Evolutionary conservation across 768 basidiomycete genomes (phyloP).

Genomic region (Mycena vulgaris): DNA sequence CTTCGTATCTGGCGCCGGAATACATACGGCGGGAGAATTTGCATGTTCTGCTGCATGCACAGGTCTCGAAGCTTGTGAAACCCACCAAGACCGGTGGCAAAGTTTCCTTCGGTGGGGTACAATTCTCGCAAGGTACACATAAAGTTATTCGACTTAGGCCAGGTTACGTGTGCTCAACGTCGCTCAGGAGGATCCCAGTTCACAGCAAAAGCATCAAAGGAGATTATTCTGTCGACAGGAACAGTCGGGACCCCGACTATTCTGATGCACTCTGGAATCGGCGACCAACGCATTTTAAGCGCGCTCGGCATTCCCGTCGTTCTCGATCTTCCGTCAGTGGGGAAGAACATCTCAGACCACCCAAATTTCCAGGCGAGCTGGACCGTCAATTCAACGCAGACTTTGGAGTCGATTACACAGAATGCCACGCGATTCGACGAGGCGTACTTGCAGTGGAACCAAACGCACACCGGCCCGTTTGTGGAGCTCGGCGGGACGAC

Average conservation of each 20-base stretch:
- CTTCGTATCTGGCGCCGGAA: constrained; percentile 47
- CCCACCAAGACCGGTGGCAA: constrained; percentile 1
- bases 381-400: constrained; percentile 40
- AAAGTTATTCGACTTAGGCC: neutral
- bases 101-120: constrained; percentile 34
- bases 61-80: constrained; percentile 38
- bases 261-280: constrained; percentile 50
- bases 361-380: constrained; percentile 35
- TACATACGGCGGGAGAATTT: constrained; percentile 45
- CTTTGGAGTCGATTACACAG: constrained; percentile 28
- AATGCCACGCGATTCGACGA: constrained; percentile 36
- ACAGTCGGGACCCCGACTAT: constrained; percentile 48
- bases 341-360: constrained; percentile 47
- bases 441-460: constrained; percentile 41
- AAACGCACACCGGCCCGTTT: constrained; percentile 44
- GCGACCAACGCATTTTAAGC: constrained; percentile 36
- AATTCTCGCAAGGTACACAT: constrained; percentile 33
- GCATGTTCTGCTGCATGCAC: constrained; percentile 45
- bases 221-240: constrained; percentile 53
- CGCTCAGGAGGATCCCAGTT: constrained; percentile 17
- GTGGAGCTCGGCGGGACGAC: constrained; percentile 34
- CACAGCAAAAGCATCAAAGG: constrained; percentile 43
- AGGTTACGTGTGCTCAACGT: neutral
- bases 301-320: constrained; percentile 37
- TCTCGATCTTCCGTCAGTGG: constrained; percentile 45